Conservation (phyloP, 2,329 filamentous ascomycete species). For the Colletotrichum lupini region DNA sequence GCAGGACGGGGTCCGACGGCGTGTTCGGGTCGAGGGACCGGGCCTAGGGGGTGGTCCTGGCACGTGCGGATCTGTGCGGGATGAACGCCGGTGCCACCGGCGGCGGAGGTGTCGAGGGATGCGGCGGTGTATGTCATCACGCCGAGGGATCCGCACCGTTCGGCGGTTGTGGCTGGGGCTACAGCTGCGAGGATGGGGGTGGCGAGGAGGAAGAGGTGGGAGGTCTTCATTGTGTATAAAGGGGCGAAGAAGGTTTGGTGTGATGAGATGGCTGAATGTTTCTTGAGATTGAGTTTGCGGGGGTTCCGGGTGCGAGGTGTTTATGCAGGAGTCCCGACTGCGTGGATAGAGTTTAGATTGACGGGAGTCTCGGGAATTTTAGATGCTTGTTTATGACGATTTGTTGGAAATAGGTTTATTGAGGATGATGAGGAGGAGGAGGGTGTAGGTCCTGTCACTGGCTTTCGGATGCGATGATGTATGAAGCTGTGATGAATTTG, state of each 20-base stretch:
- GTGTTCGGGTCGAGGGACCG: constrained; percentile 1
- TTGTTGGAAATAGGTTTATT: too few species aligned
- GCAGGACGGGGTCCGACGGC: not conserved
- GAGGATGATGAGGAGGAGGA: not conserved
- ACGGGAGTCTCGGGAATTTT: not conserved
- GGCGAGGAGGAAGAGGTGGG: not conserved
- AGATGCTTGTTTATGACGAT: not conserved
- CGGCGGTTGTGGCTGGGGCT: not conserved
- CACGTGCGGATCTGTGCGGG: constrained; percentile 10
- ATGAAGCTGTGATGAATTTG: too few species aligned
- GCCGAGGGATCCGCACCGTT: constrained; percentile 20
- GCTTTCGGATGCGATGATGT: too few species aligned
- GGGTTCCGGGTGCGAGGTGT: not conserved
- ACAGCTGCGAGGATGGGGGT: constrained; percentile 6
- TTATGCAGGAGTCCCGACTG: too few species aligned
- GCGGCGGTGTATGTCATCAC: constrained; percentile 8
- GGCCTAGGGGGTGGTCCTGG: constrained; percentile 15
- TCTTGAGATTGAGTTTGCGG: not conserved
- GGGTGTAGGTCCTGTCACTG: not conserved
- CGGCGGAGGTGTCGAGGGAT: not conserved
- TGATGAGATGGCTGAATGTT: not conserved
- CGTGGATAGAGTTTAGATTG: not conserved
- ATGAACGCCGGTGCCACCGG: not conserved
- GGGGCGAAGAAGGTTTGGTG: too few species aligned
- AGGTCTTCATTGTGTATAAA: not conserved